Evolutionary conservation across 2,329 filamentous ascomycete species (phyloP).

Genomic region (Cladosporium sp.): DNA sequence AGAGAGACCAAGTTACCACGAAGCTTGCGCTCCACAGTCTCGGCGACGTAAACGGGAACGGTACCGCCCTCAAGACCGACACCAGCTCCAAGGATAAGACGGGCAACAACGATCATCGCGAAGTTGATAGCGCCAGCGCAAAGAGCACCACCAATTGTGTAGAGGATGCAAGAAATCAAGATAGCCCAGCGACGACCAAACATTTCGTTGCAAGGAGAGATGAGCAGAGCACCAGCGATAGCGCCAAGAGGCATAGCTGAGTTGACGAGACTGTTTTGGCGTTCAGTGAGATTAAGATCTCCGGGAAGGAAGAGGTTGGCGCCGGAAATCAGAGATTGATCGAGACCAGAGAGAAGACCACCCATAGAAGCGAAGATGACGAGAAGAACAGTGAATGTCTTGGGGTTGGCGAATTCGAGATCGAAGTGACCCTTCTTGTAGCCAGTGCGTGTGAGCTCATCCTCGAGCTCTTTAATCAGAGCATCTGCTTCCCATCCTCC

Average conservation of each 20-base stretch:
- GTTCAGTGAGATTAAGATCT: slow-evolving; percentile 55
- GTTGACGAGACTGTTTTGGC: slow-evolving; percentile 66
- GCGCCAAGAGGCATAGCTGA: slow-evolving; percentile 71
- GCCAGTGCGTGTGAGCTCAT: slow-evolving; percentile 38
- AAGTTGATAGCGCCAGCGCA: slow-evolving; percentile 68
- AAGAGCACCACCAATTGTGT: slow-evolving; percentile 68
- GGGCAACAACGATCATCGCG: slow-evolving; percentile 68
- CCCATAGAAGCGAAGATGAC: slow-evolving; percentile 75
- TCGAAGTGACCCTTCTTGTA: slow-evolving; percentile 51
- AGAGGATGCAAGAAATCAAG: slow-evolving; percentile 67
- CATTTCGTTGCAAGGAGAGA: slow-evolving; percentile 67
- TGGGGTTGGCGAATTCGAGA: slow-evolving; percentile 61
- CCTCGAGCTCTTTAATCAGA: slow-evolving; percentile 44
- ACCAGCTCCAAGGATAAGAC: slow-evolving; percentile 68
- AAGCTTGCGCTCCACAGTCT: slow-evolving; percentile 66
- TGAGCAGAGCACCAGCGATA: slow-evolving; percentile 66
- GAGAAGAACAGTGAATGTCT: slow-evolving; percentile 66
- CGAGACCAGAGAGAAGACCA: slow-evolving; percentile 69
- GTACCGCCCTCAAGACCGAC: slow-evolving; percentile 74
- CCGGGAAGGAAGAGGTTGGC: slow-evolving; percentile 66
- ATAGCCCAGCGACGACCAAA: slow-evolving; percentile 69
- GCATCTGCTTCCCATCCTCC: slow-evolving; percentile 48
- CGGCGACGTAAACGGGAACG: slow-evolving; percentile 72
- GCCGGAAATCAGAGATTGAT: slow-evolving; percentile 71
- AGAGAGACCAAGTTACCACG: slow-evolving; percentile 72